Base-by-base conservation (phyloP, 345 rosid genomes). In the Cardamine occulta region DNA sequence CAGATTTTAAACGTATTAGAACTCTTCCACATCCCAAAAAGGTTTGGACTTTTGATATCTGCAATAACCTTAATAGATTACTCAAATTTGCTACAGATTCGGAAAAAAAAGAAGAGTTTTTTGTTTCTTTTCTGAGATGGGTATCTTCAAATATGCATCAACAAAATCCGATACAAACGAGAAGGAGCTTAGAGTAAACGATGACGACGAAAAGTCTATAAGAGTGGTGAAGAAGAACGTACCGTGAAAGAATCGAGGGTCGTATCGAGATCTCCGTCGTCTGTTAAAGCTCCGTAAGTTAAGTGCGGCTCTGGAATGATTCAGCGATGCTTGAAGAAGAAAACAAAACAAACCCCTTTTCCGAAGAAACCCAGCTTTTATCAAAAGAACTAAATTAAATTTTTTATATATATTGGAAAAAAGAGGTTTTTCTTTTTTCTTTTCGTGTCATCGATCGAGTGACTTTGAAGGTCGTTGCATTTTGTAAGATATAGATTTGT, bases 1-100 rank as follows among this genome's bases (percentile, higher is more conserved):
- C 73, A 74, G 54, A 72, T 62, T 62, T 8, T 34, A 72, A 74
- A 74, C n/a, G 59, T 24, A 66, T 74, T 74, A 74, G 37, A 74
- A 72, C 69, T 72, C 75, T 61, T 61, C 67, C 67, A 60, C 64
- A 57, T 40, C 73, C 51, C 72, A 53, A 68, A 4, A 24, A 54
- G 31, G 34, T 35, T n/a, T 47, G 3, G 52, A 47, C 21, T 45
- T 70, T 34, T 48, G 59, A 9, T 71, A 63, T 74, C 78, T 74
- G 78, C 78, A 74, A 74, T 18, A 65, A 66, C 8, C 23, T 42
- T 74, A 45, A 47, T 47, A 57, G n/a, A 44, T 63, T 74, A 73
- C 69, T 52, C 63, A 63, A 72, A 72, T n/a, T 47, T 71, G 63
- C 32, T 62, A 62, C 66, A 57, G 63, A 57, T 7, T 37, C 3